A percentile compares a stretch with the other conserved stretches of the same genome.
These are phyloP conservation scores for Talaromyces thailandensis DNA, from an alignment of 495 filamentous ascomycete genomes.

Conservation along the genomic window DNA sequence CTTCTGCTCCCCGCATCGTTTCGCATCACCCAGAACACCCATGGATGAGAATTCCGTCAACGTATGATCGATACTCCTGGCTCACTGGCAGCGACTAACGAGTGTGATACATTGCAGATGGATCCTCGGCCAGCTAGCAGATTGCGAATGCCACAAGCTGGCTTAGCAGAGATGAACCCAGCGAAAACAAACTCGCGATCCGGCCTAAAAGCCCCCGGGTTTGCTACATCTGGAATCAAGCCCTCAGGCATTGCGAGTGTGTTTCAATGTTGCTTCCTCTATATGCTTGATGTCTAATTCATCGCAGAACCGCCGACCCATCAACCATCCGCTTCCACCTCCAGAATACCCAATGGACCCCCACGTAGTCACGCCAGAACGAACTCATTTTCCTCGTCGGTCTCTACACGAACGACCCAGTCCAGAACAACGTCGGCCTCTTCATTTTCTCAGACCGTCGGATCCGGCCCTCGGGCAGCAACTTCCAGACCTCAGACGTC, in stretches of 20 bases:
- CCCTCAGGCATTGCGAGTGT: slow-evolving; percentile 40
- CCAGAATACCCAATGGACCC: slow-evolving; percentile 22
- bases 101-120: not conserved
- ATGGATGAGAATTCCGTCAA: slow-evolving; percentile 8
- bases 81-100: not conserved
- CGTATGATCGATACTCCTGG: not conserved
- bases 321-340: slow-evolving; percentile 25
- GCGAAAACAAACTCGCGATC: slow-evolving; percentile 64
- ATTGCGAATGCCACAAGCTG: slow-evolving; percentile 25
- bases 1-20: not conserved
- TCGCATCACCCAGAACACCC: not conserved
- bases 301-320: slow-evolving; percentile 39
- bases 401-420: slow-evolving; percentile 32
- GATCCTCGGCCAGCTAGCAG: not conserved
- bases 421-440: slow-evolving; percentile 41
- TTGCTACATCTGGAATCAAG: slow-evolving; percentile 31
- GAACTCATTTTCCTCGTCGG: slow-evolving; percentile 35
- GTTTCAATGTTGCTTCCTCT: not conserved
- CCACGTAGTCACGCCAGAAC: slow-evolving; percentile 30
- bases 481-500: slow-evolving; percentile 28
- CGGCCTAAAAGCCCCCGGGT: slow-evolving; percentile 38
- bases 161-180: slow-evolving; percentile 48
- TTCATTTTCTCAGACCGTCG: slow-evolving; percentile 48
- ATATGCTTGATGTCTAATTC: not conserved
- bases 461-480: slow-evolving; percentile 41